These are phyloP conservation scores for Aspergillus uvarum DNA, from an alignment of 2,329 filamentous ascomycete genomes.

Conservation along the genomic window DNA sequence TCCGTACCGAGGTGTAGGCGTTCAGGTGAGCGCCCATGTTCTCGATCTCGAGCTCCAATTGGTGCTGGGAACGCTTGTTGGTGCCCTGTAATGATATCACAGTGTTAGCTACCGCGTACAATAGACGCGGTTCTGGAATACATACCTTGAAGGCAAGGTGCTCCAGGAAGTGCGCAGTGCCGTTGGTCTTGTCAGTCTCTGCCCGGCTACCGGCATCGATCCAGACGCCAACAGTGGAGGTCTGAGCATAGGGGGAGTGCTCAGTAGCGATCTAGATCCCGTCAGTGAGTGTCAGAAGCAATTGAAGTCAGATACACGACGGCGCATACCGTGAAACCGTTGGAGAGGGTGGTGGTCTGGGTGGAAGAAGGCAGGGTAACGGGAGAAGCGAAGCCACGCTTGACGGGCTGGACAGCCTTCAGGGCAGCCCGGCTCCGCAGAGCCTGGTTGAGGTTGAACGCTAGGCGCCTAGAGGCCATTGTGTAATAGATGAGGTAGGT, in stretches of 20 bases:
- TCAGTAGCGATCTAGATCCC: slow-evolving; percentile 82
- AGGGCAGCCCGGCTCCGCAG: slow-evolving; percentile 84
- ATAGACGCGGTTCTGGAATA: neutral
- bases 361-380: slow-evolving; percentile 73
- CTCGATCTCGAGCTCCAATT: slow-evolving; percentile 99
- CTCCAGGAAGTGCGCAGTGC: slow-evolving; percentile 98
- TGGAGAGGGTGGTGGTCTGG: slow-evolving; percentile 92
- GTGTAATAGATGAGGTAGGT: slow-evolving; percentile 38
- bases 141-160: slow-evolving; percentile 98
- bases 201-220: slow-evolving; percentile 98
- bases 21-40: slow-evolving; percentile 99
- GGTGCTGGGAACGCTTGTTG: slow-evolving; percentile 88
- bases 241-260: slow-evolving; percentile 97
- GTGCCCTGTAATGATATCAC: slow-evolving; percentile 62
- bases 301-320: slow-evolving; percentile 16
- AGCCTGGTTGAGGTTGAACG: slow-evolving; percentile 88
- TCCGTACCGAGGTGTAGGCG: slow-evolving; percentile 93
- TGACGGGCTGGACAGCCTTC: slow-evolving; percentile 72
- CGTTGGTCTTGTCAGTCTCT: slow-evolving; percentile 98
- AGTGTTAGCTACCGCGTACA: slow-evolving; percentile 12
- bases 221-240: slow-evolving; percentile 97
- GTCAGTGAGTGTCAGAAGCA: slow-evolving; percentile 31
- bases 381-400: slow-evolving; percentile 87
- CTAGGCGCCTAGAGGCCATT: slow-evolving; percentile 97
- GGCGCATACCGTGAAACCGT: slow-evolving; percentile 83